Percentiles rank a stretch among this genome's conserved stretches.
phyloP scores from a whole-genome alignment of 306 rosid genomes.

The Castanospermum australe region DNA sequence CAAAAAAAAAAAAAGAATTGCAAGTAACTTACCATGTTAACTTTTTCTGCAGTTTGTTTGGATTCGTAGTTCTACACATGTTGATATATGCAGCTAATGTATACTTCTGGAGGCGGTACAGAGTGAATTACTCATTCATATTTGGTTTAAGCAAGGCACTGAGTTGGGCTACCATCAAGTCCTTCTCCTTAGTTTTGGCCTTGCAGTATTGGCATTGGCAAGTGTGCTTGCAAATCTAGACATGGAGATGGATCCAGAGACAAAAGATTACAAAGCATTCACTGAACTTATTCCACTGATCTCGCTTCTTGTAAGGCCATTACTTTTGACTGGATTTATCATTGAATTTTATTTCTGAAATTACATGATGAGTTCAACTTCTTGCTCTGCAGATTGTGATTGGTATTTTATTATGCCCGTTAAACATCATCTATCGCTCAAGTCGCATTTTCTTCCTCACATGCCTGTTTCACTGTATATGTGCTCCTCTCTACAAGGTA shows the following conservation, averaged over 20 bases:
- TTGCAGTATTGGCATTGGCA: constrained; percentile 52
- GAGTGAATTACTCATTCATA: constrained; percentile 70
- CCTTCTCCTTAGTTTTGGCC: constrained; percentile 44
- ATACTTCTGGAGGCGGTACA: constrained; percentile 57
- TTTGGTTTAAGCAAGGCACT: constrained; percentile 73
- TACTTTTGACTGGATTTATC: background rate
- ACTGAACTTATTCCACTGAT: constrained; percentile 68
- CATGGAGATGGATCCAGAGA: constrained; percentile 67
- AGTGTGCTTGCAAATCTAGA: constrained; percentile 69
- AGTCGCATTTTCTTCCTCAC: constrained; percentile 60
- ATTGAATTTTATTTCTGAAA: background rate
- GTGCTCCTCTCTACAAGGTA: constrained; percentile 70
- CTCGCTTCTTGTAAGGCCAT: constrained; percentile 54
- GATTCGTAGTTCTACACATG: constrained; percentile 65
- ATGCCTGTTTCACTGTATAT: constrained; percentile 48
- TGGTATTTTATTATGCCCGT: constrained; percentile 49
- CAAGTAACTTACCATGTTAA: background rate
- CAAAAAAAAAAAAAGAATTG: too few species aligned
- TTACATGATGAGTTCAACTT: background rate
- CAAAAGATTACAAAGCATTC: constrained; percentile 42
- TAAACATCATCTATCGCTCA: constrained; percentile 60
- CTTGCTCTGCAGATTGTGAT: constrained; percentile 48
- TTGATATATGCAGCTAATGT: constrained; percentile 64
- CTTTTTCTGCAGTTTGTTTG: constrained; percentile 60
- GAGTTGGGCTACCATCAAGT: constrained; percentile 59